These are phyloP conservation scores for Eucalyptus regnans DNA, from an alignment of 345 rosid species.

Conservation along the genomic window DNA sequence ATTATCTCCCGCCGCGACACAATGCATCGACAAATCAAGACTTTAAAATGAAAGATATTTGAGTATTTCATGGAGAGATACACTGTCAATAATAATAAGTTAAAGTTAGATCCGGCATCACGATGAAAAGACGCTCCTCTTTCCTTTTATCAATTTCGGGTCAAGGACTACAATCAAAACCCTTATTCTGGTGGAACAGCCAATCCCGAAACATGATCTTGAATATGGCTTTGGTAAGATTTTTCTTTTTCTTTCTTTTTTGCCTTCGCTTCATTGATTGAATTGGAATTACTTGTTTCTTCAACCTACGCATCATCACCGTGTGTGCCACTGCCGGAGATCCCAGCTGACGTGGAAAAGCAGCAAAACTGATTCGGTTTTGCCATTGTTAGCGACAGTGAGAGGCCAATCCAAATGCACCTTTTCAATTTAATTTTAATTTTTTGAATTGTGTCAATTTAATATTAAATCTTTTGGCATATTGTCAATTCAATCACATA, in stretches of 20 bases:
- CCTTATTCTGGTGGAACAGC: not conserved
- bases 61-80: not conserved
- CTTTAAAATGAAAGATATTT: not conserved
- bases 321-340: not conserved
- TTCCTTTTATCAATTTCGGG: not conserved
- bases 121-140: not conserved
- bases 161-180: not conserved
- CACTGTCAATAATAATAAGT: not conserved
- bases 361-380: not conserved
- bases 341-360: not conserved
- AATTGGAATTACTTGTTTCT: not conserved
- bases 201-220: not conserved
- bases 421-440: not conserved
- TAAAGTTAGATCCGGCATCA: not conserved
- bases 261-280: not conserved
- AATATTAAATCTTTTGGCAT: too few relatives aligned
- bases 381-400: not conserved
- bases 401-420: not conserved
- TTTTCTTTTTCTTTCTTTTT: not conserved
- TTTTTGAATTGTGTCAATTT: too few relatives aligned
- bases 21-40: not conserved
- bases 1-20: accelerated
- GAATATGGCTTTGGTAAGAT: not conserved
- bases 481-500: too few relatives aligned
- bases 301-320: not conserved